Percentiles rank a stretch among this genome's conserved stretches.
Evolutionary conservation across 306 rosid genomes (phyloP).

Genomic region (Sicyos baderoa): DNA sequence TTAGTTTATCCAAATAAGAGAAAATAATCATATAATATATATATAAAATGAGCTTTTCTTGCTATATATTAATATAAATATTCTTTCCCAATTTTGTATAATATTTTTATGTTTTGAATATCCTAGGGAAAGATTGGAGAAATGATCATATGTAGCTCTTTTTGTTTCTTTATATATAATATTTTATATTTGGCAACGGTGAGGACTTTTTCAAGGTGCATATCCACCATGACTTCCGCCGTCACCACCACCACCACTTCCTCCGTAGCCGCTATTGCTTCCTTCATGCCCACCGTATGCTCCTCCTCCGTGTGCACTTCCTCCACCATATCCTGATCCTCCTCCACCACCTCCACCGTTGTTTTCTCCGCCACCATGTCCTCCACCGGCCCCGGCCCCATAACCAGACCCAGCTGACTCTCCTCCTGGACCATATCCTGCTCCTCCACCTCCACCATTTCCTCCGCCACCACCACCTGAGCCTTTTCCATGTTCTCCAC

Average conservation of each 20-base stretch:
- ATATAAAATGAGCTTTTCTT: background rate
- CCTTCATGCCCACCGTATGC: background rate
- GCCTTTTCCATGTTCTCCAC: background rate
- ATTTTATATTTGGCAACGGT: background rate
- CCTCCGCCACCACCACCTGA: background rate
- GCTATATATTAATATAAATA: background rate
- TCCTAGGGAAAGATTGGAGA: background rate
- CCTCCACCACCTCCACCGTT: no score
- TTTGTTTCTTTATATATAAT: background rate
- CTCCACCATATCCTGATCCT: background rate
- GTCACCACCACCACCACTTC: background rate
- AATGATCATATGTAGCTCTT: background rate
- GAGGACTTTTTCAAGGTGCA: background rate
- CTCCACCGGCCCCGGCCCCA: background rate
- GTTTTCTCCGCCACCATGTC: constrained; percentile 1
- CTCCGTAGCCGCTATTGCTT: background rate
- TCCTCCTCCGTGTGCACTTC: background rate
- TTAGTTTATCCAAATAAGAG: no score
- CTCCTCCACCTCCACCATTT: constrained; percentile 7
- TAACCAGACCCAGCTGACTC: constrained; percentile 4
- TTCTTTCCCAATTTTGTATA: background rate
- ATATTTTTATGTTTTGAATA: background rate
- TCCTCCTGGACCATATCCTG: background rate
- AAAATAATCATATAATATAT: background rate
- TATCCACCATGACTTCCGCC: constrained; percentile 11